Conservation (phyloP, 2,329 filamentous ascomycete genomes). For the Colletotrichum neosansevieriae region DNA sequence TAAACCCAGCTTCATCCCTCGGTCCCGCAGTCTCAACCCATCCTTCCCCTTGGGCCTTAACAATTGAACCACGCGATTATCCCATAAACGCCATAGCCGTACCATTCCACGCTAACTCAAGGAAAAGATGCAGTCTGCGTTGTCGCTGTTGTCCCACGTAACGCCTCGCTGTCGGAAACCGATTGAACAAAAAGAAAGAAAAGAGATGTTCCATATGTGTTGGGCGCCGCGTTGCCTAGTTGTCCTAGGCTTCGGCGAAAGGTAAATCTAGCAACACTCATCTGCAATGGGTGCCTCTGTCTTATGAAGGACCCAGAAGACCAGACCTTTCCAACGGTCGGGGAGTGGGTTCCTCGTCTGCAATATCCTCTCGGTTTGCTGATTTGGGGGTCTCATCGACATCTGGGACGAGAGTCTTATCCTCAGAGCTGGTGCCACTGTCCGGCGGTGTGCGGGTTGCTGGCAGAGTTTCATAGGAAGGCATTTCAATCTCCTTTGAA, state of each 20-base stretch:
- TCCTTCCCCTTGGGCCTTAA: neutral
- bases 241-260: neutral
- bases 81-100: slow-evolving; percentile 32
- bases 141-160: slow-evolving; percentile 36
- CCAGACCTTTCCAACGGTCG: slow-evolving; percentile 45
- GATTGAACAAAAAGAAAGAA: slow-evolving; percentile 34
- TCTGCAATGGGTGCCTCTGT: slow-evolving; percentile 24
- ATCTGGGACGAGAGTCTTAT: slow-evolving; percentile 40
- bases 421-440: slow-evolving; percentile 42
- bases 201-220: slow-evolving; percentile 21
- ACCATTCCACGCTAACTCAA: slow-evolving; percentile 28
- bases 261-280: slow-evolving; percentile 7
- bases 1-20: slow-evolving; percentile 2
- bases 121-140: slow-evolving; percentile 40
- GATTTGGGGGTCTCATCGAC: slow-evolving; percentile 60
- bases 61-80: slow-evolving; percentile 4
- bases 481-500: slow-evolving; percentile 54
- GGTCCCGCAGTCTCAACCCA: slow-evolving; percentile 7
- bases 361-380: slow-evolving; percentile 40
- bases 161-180: slow-evolving; percentile 39
- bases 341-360: slow-evolving; percentile 56
- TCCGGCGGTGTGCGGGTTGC: slow-evolving; percentile 48
- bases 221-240: neutral
- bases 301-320: slow-evolving; percentile 31
- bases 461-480: slow-evolving; percentile 45